Evolutionary conservation across 108 stramenopile genomes (phyloP).

Genomic region (Skeletonema potamos): DNA sequence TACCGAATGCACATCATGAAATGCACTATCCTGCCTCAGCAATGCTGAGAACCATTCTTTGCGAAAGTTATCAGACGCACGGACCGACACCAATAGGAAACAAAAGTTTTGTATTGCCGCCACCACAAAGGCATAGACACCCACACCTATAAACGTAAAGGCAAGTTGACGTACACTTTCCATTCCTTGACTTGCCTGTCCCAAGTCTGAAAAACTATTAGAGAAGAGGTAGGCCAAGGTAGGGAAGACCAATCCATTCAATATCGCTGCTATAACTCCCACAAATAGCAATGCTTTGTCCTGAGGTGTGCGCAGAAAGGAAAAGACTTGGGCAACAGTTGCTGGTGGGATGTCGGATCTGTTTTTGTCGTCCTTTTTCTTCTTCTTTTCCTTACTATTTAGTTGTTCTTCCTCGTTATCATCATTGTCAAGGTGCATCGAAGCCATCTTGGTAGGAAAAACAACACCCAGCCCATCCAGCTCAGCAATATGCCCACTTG

Average conservation of each 20-base stretch:
- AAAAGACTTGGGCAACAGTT: constrained; percentile 36
- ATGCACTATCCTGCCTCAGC: constrained; percentile 68
- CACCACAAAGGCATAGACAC: constrained; percentile 52
- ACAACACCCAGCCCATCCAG: not conserved
- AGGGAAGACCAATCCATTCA: constrained; percentile 50
- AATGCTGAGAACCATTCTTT: constrained; percentile 63
- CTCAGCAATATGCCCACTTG: not conserved
- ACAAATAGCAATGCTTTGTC: constrained; percentile 17
- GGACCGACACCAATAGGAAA: constrained; percentile 48
- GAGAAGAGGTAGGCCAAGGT: constrained; percentile 62
- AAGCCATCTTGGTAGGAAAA: not conserved
- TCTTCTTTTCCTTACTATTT: not conserved
- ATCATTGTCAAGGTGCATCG: not conserved
- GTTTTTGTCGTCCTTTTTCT: constrained; percentile 21
- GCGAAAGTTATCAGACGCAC: constrained; percentile 43
- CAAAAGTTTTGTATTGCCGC: constrained; percentile 44
- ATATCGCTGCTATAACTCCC: constrained; percentile 29
- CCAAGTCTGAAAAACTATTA: constrained; percentile 47
- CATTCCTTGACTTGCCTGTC: constrained; percentile 32
- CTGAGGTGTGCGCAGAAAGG: constrained; percentile 32
- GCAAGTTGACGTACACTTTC: constrained; percentile 41
- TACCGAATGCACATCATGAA: constrained; percentile 61
- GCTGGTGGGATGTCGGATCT: constrained; percentile 16
- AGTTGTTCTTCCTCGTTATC: not conserved
- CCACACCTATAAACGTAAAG: constrained; percentile 57